Evolutionary conservation across 2,329 filamentous ascomycete species (phyloP), one percentile per base, ranked within the genome.

Genomic region (Pseudonectria buxi): DNA sequence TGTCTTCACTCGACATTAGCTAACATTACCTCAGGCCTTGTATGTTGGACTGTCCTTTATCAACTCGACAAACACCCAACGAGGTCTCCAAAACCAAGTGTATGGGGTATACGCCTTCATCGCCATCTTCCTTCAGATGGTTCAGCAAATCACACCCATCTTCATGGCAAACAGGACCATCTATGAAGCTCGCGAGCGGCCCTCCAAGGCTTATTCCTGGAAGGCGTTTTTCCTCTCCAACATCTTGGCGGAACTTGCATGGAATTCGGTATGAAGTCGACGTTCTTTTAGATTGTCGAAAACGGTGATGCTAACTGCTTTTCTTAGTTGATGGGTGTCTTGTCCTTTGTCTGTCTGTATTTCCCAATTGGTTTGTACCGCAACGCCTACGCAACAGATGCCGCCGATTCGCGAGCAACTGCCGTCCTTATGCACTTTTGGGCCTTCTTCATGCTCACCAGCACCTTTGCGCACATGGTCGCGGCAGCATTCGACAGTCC

Each of bases 41-140:
- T 85, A 84, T 55, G 80, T 86, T 39, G 82, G 81, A 1, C 76
- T 84, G 49, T 81, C 77, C 0, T 82, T 85, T 50, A 76, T 73
- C 55, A 72, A 79, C 15, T 69, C 75, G 3, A 63, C 74, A 16
- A 72, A 72, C 42, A 76, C 74, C 0, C 66, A 74, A 29, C 76
- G 81, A 43, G 81, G 82, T 24, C 64, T 86, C 7, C 80, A 85
- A 49, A 81, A 85, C 52, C 76, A 81, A 36, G 73, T 86, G 59
- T 86, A 86, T 53, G 72, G 71, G 36, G 75, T 86, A 35, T 86
- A 87, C 61, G 78, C 86, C 69, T 66, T 85, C 43, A 62, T 76
- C 36, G 83, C 77, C 11, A 79, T 86, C 55, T 86, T 87, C 57
- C 74, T 76, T 16, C 71, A 76, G 35, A 58, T 84, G 30, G 69